phyloP scores from a whole-genome alignment of 2,329 filamentous ascomycete species.

The Hortaea werneckii region DNA sequence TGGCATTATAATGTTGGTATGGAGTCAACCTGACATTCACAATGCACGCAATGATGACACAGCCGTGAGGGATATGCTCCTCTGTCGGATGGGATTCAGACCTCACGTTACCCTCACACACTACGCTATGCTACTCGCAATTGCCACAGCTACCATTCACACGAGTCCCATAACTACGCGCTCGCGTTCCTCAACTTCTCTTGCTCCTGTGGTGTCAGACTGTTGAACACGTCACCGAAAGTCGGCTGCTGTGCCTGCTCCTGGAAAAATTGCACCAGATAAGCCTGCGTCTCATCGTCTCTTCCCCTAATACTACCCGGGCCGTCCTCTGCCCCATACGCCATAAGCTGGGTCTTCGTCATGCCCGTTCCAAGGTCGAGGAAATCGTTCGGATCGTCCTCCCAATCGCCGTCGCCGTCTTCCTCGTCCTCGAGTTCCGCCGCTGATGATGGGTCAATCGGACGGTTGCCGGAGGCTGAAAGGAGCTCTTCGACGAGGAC shows the following conservation, averaged over 20 bases:
- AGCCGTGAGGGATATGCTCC: too few species aligned
- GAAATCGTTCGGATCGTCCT: slow-evolving; percentile 64
- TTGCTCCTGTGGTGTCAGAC: slow-evolving; percentile 46
- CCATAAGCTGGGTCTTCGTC: slow-evolving; percentile 65
- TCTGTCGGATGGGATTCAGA: too few species aligned
- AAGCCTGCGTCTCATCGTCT: slow-evolving; percentile 85
- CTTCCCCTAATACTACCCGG: slow-evolving; percentile 49
- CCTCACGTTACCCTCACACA: too few species aligned
- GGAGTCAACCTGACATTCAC: too few species aligned
- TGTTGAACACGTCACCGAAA: slow-evolving; percentile 45
- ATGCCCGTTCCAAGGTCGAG: slow-evolving; percentile 58
- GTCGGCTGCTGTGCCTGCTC: slow-evolving; percentile 42
- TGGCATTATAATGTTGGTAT: too few species aligned
- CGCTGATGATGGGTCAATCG: slow-evolving; percentile 46
- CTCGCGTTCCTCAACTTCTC: slow-evolving; percentile 36
- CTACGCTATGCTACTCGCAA: too few species aligned
- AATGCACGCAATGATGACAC: too few species aligned
- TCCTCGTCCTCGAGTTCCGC: slow-evolving; percentile 54
- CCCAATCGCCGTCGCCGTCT: slow-evolving; percentile 75
- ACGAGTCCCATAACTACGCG: background rate
- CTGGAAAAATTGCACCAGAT: slow-evolving; percentile 71
- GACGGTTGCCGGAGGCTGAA: slow-evolving; percentile 56
- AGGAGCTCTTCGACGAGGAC: slow-evolving; percentile 86
- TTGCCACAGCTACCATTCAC: background rate
- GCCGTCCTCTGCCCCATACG: slow-evolving; percentile 49